A percentile compares a stretch with the other conserved stretches of the same genome.
These are phyloP conservation scores for Closterium sp. DNA, from an alignment of 139 green algal species.

Conservation along the genomic window DNA sequence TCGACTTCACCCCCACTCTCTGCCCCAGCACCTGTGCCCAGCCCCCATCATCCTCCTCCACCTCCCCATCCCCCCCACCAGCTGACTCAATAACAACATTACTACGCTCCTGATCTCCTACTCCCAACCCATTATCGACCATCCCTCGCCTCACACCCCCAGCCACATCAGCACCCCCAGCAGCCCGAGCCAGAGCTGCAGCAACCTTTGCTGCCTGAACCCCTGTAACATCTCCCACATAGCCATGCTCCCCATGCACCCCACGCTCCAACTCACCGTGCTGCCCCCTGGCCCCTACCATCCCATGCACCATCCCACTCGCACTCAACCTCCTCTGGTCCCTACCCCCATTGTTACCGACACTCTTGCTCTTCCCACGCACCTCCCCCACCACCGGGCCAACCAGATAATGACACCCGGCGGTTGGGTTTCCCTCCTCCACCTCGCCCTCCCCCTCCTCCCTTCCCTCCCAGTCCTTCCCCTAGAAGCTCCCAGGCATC, in stretches of 20 bases:
- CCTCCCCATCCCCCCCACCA: too few species aligned
- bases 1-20: background rate
- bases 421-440: too few species aligned
- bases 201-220: background rate
- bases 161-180: background rate
- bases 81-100: too few species aligned
- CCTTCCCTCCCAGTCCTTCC: background rate
- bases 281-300: background rate
- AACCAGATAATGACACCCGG: background rate
- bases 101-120: too few species aligned
- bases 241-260: background rate
- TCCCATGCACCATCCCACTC: background rate
- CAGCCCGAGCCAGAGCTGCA: background rate
- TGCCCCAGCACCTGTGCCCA: background rate
- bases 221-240: background rate
- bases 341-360: background rate
- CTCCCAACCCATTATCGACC: too few species aligned
- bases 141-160: too few species aligned
- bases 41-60: too few species aligned
- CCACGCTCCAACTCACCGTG: background rate
- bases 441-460: background rate
- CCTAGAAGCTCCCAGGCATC: background rate
- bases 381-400: background rate
- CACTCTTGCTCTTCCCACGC: background rate
- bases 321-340: background rate